phyloP scores from a whole-genome alignment of 2,329 filamentous ascomycete species.

The Gyromitra esculenta region DNA sequence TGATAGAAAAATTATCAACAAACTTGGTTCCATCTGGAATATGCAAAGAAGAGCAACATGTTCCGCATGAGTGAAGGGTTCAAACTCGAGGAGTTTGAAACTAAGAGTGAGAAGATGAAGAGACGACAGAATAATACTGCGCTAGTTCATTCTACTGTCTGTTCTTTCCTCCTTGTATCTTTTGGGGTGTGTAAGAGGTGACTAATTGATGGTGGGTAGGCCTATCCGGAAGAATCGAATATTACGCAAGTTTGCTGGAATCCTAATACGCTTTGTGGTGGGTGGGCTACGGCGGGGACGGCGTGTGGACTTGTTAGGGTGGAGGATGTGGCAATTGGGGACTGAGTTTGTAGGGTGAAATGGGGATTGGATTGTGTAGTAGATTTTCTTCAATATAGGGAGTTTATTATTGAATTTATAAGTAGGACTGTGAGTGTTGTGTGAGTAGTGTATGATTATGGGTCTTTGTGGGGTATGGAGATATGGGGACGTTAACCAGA shows the following conservation, averaged over 20 bases:
- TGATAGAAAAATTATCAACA: slow-evolving; percentile 62
- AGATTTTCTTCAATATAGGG: not conserved
- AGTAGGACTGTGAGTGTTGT: no score
- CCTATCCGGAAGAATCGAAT: slow-evolving; percentile 63
- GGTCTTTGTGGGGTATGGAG: no score
- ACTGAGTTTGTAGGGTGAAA: not conserved
- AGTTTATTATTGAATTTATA: not conserved
- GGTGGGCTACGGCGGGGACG: slow-evolving; percentile 66
- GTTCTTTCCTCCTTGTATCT: not conserved
- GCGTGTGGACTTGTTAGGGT: slow-evolving; percentile 64
- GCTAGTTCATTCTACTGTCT: slow-evolving; percentile 52
- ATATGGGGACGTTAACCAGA: no score
- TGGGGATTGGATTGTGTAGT: not conserved
- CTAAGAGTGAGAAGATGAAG: slow-evolving; percentile 41
- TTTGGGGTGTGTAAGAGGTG: not conserved
- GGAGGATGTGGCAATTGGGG: slow-evolving; percentile 62
- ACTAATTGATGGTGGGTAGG: slow-evolving; percentile 17
- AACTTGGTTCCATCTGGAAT: slow-evolving; percentile 66
- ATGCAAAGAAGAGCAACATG: slow-evolving; percentile 53
- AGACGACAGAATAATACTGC: slow-evolving; percentile 39
- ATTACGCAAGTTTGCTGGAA: slow-evolving; percentile 65
- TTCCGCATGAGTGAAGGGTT: slow-evolving; percentile 57
- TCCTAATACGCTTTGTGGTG: slow-evolving; percentile 64
- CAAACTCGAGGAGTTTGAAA: slow-evolving; percentile 56
- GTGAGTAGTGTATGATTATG: no score